phyloP scores from a whole-genome alignment of 2,329 filamentous ascomycete species.

The Cytospora leucostoma region DNA sequence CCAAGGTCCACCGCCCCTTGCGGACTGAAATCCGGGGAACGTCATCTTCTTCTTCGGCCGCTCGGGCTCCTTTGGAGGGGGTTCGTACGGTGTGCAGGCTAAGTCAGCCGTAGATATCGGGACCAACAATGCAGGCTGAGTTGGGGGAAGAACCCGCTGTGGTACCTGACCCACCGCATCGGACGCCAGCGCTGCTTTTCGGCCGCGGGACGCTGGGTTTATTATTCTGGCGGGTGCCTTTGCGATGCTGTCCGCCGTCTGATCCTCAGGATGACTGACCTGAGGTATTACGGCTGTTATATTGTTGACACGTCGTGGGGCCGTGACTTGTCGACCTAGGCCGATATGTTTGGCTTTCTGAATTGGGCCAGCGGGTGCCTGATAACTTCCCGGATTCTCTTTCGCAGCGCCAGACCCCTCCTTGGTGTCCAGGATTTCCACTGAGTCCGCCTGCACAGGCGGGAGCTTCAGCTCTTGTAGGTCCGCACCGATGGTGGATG shows the following conservation, averaged over 20 bases:
- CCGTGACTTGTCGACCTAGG: slow-evolving; percentile 9
- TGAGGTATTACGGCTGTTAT: slow-evolving; percentile 1
- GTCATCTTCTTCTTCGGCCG: slow-evolving; percentile 33
- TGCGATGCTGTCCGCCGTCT: neutral
- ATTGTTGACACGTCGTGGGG: slow-evolving; percentile 19
- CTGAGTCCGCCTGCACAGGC: neutral
- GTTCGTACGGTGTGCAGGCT: slow-evolving; percentile 28
- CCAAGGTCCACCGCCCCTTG: slow-evolving; percentile 62
- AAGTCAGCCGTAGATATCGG: slow-evolving; percentile 26
- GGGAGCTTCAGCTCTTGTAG: neutral
- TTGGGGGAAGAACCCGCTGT: slow-evolving; percentile 43
- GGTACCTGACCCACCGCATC: slow-evolving; percentile 53
- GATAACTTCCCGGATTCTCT: neutral
- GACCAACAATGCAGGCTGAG: slow-evolving; percentile 6
- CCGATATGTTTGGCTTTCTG: slow-evolving; percentile 1
- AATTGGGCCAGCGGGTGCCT: neutral
- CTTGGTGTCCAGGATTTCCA: too few relatives aligned
- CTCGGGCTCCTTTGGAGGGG: slow-evolving; percentile 21
- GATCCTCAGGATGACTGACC: neutral
- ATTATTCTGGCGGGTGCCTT: slow-evolving; percentile 32
- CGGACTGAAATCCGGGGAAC: slow-evolving; percentile 50
- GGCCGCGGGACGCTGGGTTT: slow-evolving; percentile 55
- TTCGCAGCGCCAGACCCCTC: too few relatives aligned
- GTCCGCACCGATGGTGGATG: too few relatives aligned
- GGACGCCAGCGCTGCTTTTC: slow-evolving; percentile 53